Conservation (phyloP, 2,329 filamentous ascomycete species). For the Microcera coccophila region DNA sequence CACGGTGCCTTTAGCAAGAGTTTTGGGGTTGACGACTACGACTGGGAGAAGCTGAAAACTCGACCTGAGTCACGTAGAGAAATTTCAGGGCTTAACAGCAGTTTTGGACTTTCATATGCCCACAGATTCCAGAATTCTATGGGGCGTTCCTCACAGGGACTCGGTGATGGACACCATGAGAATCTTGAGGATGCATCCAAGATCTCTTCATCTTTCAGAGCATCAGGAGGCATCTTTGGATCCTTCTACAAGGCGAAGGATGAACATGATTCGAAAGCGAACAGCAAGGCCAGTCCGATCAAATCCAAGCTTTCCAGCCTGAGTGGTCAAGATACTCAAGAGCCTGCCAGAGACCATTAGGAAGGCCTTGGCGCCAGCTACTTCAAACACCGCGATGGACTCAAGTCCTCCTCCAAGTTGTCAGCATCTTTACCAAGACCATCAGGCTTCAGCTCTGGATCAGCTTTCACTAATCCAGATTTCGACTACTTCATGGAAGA, state of each 20-base stretch:
- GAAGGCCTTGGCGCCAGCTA: constrained; percentile 22
- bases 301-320: constrained; percentile 6
- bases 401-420: constrained; percentile 11
- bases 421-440: constrained; percentile 6
- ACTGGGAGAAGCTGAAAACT: constrained; percentile 11
- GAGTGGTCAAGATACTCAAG: constrained; percentile 10
- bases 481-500: constrained; percentile 6
- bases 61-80: constrained; percentile 1
- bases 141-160: not conserved
- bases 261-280: constrained; percentile 2
- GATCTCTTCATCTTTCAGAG: constrained; percentile 8
- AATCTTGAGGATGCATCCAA: not conserved
- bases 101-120: not conserved
- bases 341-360: constrained; percentile 25
- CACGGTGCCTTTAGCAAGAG: constrained; percentile 23
- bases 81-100: not conserved
- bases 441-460: not conserved
- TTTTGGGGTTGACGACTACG: constrained; percentile 7
- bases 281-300: constrained; percentile 4
- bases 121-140: not conserved
- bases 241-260: constrained; percentile 20
- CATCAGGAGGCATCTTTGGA: constrained; percentile 14
- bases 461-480: constrained; percentile 14
- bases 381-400: constrained; percentile 12
- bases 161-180: not conserved